Base-by-base conservation (phyloP, 306 rosid genomes). In the Acacia confusa region DNA sequence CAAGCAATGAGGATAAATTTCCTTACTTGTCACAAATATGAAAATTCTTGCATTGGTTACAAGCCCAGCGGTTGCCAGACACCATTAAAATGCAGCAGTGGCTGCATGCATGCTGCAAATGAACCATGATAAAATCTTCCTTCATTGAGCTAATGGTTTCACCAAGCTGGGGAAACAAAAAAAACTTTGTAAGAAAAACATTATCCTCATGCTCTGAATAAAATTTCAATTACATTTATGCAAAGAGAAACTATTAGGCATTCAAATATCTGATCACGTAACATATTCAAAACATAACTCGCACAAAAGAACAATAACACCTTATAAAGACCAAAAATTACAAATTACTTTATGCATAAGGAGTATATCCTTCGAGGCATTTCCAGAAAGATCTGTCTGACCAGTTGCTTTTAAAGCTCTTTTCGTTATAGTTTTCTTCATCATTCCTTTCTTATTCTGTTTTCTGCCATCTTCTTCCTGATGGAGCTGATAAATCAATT, bases 111-210 rank as follows among this genome's bases (percentile, higher is more conserved):
- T 93, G 92, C 88, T 93, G 97, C 88, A 96, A 85, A 89, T 96
- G 99, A 86, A 96, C 99, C 98, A 96, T 93, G 72, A 96, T 93
- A 81, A 93, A 93, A 85, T 96, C 99, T 79, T 96, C 99, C 94
- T 96, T 96, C 98, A 96, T 96, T 0, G 98, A 98, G 85, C 83
- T 78, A 82, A 96, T 96, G 81, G 98, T 93, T 87, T 96, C 99
- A 79, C 99, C 99, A 75, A 96, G 97, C 99, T 96, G 91, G 76
- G 84, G 74, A 82, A 80, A 69, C 64, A 75, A 60, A 70, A 82
- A 70, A 60, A 57, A 75, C 53, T 78, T 78, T 22, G 45, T 76
- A 77, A 78, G 79, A 80, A 67, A 58, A 75, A 16, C 28, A 74
- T 45, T 28, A 50, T 44, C 25, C 65, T 58, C 52, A 70, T 47